These are phyloP conservation scores for Luzula sylvatica DNA, from an alignment of 176 grass and related monocot species.

Conservation along the genomic window DNA sequence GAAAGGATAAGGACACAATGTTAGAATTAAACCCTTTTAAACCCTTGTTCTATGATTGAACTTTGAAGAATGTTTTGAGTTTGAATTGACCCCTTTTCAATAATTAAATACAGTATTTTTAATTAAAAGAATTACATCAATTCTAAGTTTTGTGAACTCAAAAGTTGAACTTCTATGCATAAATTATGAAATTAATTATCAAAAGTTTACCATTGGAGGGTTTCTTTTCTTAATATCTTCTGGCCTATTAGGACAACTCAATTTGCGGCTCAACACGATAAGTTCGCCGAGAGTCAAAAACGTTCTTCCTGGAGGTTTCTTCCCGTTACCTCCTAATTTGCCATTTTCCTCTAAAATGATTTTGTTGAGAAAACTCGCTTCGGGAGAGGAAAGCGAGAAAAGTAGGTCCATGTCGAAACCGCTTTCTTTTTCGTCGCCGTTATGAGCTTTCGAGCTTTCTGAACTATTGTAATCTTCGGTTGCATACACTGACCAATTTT, in stretches of 20 bases:
- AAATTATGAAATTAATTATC: no score
- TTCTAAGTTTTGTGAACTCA: neutral
- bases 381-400: constrained; percentile 43
- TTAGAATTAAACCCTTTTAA: constrained; percentile 21
- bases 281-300: constrained; percentile 73
- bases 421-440: constrained; percentile 14
- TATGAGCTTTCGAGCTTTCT: neutral
- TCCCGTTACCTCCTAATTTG: constrained; percentile 23
- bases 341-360: neutral
- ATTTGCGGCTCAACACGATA: constrained; percentile 62
- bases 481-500: constrained; percentile 43
- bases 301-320: constrained; percentile 24
- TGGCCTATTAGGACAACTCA: constrained; percentile 32
- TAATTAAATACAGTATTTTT: constrained; percentile 17
- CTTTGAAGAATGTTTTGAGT: neutral
- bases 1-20: constrained; percentile 23
- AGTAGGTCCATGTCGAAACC: constrained; percentile 42
- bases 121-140: neutral
- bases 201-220: constrained; percentile 52
- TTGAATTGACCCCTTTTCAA: neutral
- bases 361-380: constrained; percentile 31
- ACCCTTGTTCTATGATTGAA: constrained; percentile 21
- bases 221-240: constrained; percentile 28
- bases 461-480: constrained; percentile 52
- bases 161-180: no score